phyloP scores from a whole-genome alignment of 1,284 basidiomycete species.

The Sanghuangporus baumii region DNA sequence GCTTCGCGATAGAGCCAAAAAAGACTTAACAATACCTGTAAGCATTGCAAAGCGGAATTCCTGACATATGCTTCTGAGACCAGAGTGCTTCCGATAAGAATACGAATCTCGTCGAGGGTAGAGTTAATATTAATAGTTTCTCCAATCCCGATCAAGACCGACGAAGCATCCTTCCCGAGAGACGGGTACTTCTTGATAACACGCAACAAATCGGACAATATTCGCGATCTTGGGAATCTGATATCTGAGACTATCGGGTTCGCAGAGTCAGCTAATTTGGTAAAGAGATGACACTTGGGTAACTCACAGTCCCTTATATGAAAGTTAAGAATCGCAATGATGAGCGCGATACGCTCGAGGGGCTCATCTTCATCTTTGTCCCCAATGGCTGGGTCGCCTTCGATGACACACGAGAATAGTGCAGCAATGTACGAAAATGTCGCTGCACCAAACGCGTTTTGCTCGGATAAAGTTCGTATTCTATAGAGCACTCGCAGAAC shows the following conservation, averaged over 20 bases:
- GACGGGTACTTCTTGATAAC: slow-evolving; percentile 78
- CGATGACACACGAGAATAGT: slow-evolving; percentile 68
- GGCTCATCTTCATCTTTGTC: slow-evolving; percentile 66
- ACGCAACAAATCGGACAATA: slow-evolving; percentile 70
- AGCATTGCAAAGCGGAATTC: slow-evolving; percentile 85
- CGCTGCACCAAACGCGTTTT: slow-evolving; percentile 76
- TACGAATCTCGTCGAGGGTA: slow-evolving; percentile 54
- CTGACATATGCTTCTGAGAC: slow-evolving; percentile 88
- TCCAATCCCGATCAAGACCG: slow-evolving; percentile 78
- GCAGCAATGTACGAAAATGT: slow-evolving; percentile 84
- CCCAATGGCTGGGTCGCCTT: slow-evolving; percentile 59
- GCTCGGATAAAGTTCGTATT: slow-evolving; percentile 78
- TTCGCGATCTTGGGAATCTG: slow-evolving; percentile 68
- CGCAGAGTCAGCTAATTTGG: neutral
- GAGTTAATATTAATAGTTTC: slow-evolving; percentile 75
- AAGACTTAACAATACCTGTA: slow-evolving; percentile 56
- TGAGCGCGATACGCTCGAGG: slow-evolving; percentile 84
- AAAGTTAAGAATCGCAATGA: slow-evolving; percentile 82
- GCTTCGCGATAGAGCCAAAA: neutral
- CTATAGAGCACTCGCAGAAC: slow-evolving; percentile 86
- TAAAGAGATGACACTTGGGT: slow-evolving; percentile 4
- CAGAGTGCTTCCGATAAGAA: slow-evolving; percentile 72
- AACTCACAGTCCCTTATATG: slow-evolving; percentile 80
- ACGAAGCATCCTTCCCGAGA: slow-evolving; percentile 82
- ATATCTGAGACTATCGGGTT: slow-evolving; percentile 49